Base-by-base conservation (phyloP, 2,329 filamentous ascomycete species). In the Chaetomium sp. region DNA sequence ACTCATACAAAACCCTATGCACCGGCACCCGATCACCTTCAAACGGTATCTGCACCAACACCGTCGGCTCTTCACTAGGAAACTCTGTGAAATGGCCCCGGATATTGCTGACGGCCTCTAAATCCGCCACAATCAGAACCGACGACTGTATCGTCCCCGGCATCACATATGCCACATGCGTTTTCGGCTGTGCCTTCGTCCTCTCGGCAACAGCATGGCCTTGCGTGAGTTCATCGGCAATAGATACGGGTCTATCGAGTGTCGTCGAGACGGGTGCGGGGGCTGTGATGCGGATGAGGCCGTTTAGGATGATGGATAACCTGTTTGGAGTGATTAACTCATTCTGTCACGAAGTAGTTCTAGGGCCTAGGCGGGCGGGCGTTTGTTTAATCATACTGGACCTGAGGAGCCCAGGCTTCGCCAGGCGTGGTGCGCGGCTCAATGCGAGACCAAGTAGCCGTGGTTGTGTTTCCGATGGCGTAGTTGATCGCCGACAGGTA, bases 81-180 rank as follows among this genome's bases (percentile, higher is more conserved):
- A 71, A 71, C 57, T 71, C 69, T 44, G 69, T 70, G 42, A 60
- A 67, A 45, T 71, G 69, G 0, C 69, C 68, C 6, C 60, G 59
- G 7, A 66, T 49, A 11, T 57, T 61, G 55, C 69, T 71, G 7
- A 51, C 57, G 11, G 61, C 57, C 43, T 60, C 62, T 47, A 66
- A 34, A 55, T 71, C 69, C 4, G 65, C 65, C 1, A 67, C 69
- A 32, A 71, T 67, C 5, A 71, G 46, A 5, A 70, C 46, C 9
- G 68, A 70, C 10, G 68, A 69, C 5, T 57, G 54, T 12, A 65
- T 19, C 10, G 68, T 67, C 1, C 69, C 68, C 0, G 68, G 68
- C 65, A 67, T 62, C 36, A 65, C 57, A 46, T 71, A 69, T 1
- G 65, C 66, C 11, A 66, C 54, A 8, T 52, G 50, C 12, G 59